A percentile compares a stretch with the other conserved stretches of the same genome.
phyloP scores from a whole-genome alignment of 2,329 filamentous ascomycete species.

The Ambrosiella cleistominuta region DNA sequence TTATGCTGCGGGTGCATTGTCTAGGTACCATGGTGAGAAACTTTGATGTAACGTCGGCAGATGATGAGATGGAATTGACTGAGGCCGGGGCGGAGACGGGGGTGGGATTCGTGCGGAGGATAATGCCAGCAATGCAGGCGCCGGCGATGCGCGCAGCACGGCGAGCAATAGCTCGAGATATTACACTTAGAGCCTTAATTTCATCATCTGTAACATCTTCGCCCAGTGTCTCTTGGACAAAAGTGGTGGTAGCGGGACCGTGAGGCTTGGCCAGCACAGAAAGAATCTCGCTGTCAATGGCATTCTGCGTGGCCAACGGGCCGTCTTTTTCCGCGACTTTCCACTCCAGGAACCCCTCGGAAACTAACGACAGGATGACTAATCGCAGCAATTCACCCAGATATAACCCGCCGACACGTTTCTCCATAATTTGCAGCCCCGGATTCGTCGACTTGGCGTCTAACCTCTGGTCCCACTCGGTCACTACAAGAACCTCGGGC shows the following conservation, averaged over 20 bases:
- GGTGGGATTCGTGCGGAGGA: too few species aligned
- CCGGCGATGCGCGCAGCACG: too few species aligned
- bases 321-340: neutral
- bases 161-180: too few species aligned
- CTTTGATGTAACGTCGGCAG: too few species aligned
- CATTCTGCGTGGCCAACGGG: conserved; percentile 43
- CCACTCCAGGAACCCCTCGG: neutral
- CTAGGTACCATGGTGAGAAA: too few species aligned
- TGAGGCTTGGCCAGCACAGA: neutral
- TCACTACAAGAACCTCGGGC: conserved; percentile 51
- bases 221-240: neutral
- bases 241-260: neutral
- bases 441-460: conserved; percentile 54
- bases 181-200: too few species aligned
- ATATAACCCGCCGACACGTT: conserved; percentile 69
- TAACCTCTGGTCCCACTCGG: conserved; percentile 47
- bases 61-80: too few species aligned
- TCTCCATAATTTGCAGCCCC: conserved; percentile 67
- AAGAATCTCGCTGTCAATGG: conserved; percentile 46
- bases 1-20: too few species aligned
- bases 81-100: too few species aligned
- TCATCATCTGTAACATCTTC: too few species aligned
- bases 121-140: too few species aligned
- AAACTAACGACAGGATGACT: conserved; percentile 33
- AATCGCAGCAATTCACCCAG: conserved; percentile 57